Evolutionary conservation across 208 protist species (phyloP).

Genomic region (Naegleria gruberi): DNA sequence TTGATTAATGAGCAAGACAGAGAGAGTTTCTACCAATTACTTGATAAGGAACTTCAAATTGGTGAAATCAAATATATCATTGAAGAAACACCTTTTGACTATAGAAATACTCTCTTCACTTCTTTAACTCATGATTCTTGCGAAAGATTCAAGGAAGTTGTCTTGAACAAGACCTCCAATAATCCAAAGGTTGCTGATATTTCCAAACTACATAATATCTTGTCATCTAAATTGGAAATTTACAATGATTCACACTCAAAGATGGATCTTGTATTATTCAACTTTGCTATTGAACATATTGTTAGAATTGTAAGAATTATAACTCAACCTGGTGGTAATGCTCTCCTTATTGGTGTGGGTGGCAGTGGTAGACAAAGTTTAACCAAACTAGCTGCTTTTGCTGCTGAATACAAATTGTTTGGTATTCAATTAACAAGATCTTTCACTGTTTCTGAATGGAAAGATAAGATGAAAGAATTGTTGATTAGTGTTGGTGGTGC

Average conservation of each 20-base stretch:
- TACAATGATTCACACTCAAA: constrained; percentile 47
- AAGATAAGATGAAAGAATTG: constrained; percentile 86
- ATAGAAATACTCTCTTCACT: background rate
- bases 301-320: constrained; percentile 86
- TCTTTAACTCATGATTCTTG: background rate
- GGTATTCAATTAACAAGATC: constrained; percentile 82
- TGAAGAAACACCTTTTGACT: background rate
- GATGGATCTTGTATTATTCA: constrained; percentile 88
- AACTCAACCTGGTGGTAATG: constrained; percentile 82
- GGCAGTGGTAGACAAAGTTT: constrained; percentile 87
- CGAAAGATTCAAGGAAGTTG: constrained; percentile 3
- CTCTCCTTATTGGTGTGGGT: constrained; percentile 89
- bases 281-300: constrained; percentile 90
- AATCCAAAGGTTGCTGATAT: background rate
- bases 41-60: background rate
- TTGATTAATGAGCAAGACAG: constrained; percentile 80
- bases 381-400: constrained; percentile 76
- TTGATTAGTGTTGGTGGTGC: constrained; percentile 72
- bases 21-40: constrained; percentile 56
- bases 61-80: background rate
- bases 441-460: constrained; percentile 84
- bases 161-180: background rate
- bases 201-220: background rate
- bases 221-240: background rate
- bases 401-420: constrained; percentile 82